Conservation (phyloP, 352 stramenopile genomes). For the Plasmopara halstedii region DNA sequence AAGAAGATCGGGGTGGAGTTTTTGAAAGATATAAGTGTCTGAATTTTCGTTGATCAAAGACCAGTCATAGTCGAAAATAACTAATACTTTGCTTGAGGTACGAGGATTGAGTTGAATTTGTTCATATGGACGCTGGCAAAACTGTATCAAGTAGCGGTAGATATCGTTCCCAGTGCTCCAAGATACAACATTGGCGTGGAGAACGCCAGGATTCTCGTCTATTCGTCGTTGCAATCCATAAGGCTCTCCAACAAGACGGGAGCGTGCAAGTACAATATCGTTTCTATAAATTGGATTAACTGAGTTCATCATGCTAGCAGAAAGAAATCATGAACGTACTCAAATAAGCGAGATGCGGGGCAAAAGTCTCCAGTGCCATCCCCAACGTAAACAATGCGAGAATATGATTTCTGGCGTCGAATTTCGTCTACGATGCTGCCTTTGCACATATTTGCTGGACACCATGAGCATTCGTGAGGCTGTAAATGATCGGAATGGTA, state of each 20-base stretch:
- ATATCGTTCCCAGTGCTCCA: slow-evolving; percentile 54
- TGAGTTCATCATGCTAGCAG: slow-evolving; percentile 3
- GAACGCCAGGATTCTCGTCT: slow-evolving; percentile 18
- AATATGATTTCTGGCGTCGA: slow-evolving; percentile 20
- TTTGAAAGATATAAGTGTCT: slow-evolving; percentile 67
- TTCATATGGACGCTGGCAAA: slow-evolving; percentile 15
- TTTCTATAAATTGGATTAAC: slow-evolving; percentile 27
- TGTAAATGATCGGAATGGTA: slow-evolving; percentile 37
- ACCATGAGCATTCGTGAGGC: slow-evolving; percentile 45
- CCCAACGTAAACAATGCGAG: slow-evolving; percentile 60
- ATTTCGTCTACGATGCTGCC: slow-evolving; percentile 60
- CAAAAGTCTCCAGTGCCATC: slow-evolving; percentile 69
- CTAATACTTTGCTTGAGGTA: slow-evolving; percentile 26
- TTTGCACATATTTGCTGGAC: slow-evolving; percentile 72
- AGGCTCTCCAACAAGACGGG: too few species aligned
- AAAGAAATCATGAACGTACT: slow-evolving; percentile 17
- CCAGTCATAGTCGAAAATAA: slow-evolving; percentile 83
- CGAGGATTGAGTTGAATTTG: slow-evolving; percentile 4
- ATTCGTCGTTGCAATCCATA: slow-evolving; percentile 35
- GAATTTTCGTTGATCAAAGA: slow-evolving; percentile 81
- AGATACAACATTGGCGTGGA: slow-evolving; percentile 29
- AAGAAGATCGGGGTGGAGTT: slow-evolving; percentile 54
- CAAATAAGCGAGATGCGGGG: slow-evolving; percentile 33
- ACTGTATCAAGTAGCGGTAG: slow-evolving; percentile 23
- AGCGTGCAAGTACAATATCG: slow-evolving; percentile 47